phyloP scores from a whole-genome alignment of 2,329 filamentous ascomycete genomes.

The Xylariaceae sp. region DNA sequence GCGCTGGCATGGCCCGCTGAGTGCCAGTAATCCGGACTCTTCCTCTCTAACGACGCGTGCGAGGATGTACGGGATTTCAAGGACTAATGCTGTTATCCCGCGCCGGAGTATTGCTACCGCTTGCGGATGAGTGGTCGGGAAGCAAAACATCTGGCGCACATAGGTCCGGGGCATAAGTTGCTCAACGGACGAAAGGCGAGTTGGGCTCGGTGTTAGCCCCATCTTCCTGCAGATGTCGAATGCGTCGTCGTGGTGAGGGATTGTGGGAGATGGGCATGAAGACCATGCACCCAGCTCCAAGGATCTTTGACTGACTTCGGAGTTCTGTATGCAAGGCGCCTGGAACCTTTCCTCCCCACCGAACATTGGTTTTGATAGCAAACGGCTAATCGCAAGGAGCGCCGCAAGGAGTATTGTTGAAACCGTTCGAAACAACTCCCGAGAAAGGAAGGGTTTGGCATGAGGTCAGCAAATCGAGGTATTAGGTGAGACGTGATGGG shows the following conservation, averaged over 20 bases:
- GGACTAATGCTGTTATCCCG: conserved; percentile 15
- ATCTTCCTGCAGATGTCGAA: too few species aligned
- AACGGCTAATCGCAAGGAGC: too few species aligned
- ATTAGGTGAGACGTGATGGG: too few species aligned
- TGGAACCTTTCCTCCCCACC: too few species aligned
- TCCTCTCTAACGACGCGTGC: conserved; percentile 18
- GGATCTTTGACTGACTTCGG: too few species aligned
- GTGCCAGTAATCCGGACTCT: conserved; percentile 11
- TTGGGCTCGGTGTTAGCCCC: background rate
- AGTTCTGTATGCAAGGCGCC: too few species aligned
- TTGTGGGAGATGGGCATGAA: background rate
- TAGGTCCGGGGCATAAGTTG: conserved; percentile 27
- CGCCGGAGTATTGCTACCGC: conserved; percentile 11
- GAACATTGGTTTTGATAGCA: too few species aligned
- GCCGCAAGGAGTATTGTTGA: too few species aligned
- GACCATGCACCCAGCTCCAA: too few species aligned
- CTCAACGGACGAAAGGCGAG: conserved; percentile 24
- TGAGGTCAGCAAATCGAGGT: too few species aligned
- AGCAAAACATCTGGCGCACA: conserved; percentile 26
- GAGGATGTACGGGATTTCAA: conserved; percentile 25
- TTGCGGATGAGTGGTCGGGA: conserved; percentile 17
- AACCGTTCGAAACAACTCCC: too few species aligned
- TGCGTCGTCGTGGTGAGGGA: background rate
- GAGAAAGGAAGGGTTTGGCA: too few species aligned
- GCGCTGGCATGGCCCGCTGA: conserved; percentile 15